Conservation (phyloP, 106 monocot species). For the Acanthochlamys bracteata region DNA sequence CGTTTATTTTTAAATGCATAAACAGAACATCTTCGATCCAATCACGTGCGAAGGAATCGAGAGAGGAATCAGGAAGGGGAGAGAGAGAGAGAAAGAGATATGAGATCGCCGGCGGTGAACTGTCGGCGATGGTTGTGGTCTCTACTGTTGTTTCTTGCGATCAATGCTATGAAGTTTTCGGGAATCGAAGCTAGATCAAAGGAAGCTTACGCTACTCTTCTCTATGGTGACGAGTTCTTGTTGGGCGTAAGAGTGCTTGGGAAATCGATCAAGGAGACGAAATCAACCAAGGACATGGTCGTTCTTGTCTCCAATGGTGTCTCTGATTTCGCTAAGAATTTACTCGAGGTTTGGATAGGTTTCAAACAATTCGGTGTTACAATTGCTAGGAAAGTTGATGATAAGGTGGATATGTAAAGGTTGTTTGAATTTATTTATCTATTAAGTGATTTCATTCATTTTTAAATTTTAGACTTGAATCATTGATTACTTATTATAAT, state of each 20-base stretch:
- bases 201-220: conserved; percentile 32
- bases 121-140: neutral
- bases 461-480: too few species aligned
- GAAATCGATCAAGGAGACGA: conserved; percentile 41
- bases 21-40: too few species aligned
- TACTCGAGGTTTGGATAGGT: conserved; percentile 20
- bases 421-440: too few species aligned
- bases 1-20: too few species aligned
- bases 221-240: conserved; percentile 45
- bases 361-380: too few species aligned
- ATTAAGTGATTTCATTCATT: too few species aligned
- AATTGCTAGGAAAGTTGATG: too few species aligned
- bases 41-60: too few species aligned
- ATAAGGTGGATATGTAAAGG: too few species aligned
- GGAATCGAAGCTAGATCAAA: conserved; percentile 8
- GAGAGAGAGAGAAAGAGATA: too few species aligned
- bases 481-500: too few species aligned
- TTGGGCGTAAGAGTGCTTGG: conserved; percentile 42
- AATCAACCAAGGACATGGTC: conserved; percentile 33
- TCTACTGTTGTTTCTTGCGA: neutral
- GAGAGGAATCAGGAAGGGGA: too few species aligned
- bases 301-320: conserved; percentile 45
- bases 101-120: neutral
- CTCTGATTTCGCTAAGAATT: conserved; percentile 28
- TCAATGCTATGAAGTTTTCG: neutral